A percentile compares a stretch with the other conserved stretches of the same genome.
These are phyloP conservation scores for Saccharomycopsis sp. DNA, from an alignment of 805 yeast species.

Conservation along the genomic window DNA sequence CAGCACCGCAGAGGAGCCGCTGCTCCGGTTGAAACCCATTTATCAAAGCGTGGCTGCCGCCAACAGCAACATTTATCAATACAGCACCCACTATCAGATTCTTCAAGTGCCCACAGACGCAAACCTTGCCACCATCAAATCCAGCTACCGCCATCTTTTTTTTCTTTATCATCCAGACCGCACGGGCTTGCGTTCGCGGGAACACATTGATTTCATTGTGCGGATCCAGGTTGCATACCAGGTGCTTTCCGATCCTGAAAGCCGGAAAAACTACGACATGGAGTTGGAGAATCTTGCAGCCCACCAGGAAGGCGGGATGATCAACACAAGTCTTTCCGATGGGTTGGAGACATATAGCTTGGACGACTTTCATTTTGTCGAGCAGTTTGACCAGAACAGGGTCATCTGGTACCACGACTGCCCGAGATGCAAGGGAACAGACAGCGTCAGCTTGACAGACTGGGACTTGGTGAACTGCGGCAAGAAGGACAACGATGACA, in stretches of 20 bases:
- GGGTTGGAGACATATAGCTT: conserved; percentile 63
- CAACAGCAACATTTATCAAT: background rate
- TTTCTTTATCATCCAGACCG: conserved; percentile 74
- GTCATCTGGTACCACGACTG: conserved; percentile 45
- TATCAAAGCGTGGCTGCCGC: too few relatives aligned
- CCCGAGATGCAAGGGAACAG: conserved; percentile 50
- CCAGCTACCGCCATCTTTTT: conserved; percentile 55
- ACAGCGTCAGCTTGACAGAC: conserved; percentile 55
- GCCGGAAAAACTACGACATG: conserved; percentile 45
- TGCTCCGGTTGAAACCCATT: too few relatives aligned
- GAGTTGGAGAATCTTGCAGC: conserved; percentile 32
- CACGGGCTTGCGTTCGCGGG: background rate
- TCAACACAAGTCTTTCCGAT: conserved; percentile 34
- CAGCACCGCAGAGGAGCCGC: too few relatives aligned
- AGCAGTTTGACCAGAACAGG: conserved; percentile 26
- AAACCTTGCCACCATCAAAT: conserved; percentile 36
- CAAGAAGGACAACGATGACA: conserved; percentile 38
- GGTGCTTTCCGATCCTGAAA: conserved; percentile 35
- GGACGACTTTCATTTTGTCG: conserved; percentile 47
- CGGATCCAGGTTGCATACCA: conserved; percentile 56
- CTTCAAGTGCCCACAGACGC: conserved; percentile 42
- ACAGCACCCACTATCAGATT: conserved; percentile 38
- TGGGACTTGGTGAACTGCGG: conserved; percentile 48
- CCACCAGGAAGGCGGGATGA: too few relatives aligned
- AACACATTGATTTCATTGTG: conserved; percentile 28